A percentile compares a stretch with the other conserved stretches of the same genome.
These are phyloP conservation scores for Alternaria postmessia DNA, from an alignment of 2,329 filamentous ascomycete genomes.

Conservation along the genomic window DNA sequence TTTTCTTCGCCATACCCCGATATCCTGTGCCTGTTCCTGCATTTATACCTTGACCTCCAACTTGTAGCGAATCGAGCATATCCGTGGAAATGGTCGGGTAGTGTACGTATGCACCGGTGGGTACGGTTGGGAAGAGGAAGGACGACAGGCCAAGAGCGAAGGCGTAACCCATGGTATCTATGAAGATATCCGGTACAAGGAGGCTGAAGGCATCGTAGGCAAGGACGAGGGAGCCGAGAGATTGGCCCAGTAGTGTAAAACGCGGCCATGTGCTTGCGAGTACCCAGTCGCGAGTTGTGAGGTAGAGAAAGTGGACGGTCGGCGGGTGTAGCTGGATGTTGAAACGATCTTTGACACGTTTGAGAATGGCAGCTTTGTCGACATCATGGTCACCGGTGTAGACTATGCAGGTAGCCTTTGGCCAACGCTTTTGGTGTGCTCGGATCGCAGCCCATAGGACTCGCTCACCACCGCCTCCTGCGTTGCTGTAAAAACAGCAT, in stretches of 20 bases:
- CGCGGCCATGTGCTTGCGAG: constrained; percentile 86
- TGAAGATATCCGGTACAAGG: constrained; percentile 88
- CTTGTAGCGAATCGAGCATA: constrained; percentile 81
- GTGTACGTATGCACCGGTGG: constrained; percentile 93
- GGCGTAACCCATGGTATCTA: constrained; percentile 98
- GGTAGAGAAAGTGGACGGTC: constrained; percentile 86
- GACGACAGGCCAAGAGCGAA: constrained; percentile 86
- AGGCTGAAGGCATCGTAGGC: constrained; percentile 94
- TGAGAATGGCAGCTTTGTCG: constrained; percentile 79
- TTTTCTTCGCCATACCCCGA: constrained; percentile 74
- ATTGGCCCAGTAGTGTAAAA: constrained; percentile 95
- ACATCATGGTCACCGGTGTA: constrained; percentile 96
- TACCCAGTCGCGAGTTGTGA: constrained; percentile 86
- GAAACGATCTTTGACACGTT: constrained; percentile 81
- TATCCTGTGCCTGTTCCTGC: constrained; percentile 79
- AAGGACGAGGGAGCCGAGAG: constrained; percentile 83
- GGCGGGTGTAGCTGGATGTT: constrained; percentile 88
- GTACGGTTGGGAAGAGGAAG: constrained; percentile 78
- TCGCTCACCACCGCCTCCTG: constrained; percentile 92
- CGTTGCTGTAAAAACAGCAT: constrained; percentile 71
- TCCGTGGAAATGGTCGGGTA: constrained; percentile 98
- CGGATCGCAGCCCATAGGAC: constrained; percentile 96
- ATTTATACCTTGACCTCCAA: constrained; percentile 74
- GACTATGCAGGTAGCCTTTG: constrained; percentile 85
- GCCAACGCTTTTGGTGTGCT: constrained; percentile 88